Base-by-base conservation (phyloP, 163 green algal species). In the Chloromonas sp. region DNA sequence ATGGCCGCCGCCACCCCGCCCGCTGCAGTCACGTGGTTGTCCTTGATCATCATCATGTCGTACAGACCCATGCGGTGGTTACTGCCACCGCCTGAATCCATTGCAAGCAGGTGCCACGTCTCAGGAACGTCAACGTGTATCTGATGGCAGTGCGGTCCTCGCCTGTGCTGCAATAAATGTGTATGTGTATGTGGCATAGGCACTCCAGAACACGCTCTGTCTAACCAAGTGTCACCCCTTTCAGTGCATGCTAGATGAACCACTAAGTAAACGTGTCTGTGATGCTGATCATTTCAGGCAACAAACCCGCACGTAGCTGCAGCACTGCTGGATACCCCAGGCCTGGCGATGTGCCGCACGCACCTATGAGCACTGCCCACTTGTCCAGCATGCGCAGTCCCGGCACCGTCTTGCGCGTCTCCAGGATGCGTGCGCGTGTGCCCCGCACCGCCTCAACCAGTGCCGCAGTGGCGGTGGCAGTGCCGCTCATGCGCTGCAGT, bases 31-130 rank as follows among this genome's bases (percentile, higher is more conserved):
- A 99, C 96, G 92, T 99, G 97, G 91, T 99, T 99, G 94, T 99
- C 97, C 87, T 99, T 99, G 89, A 99, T 98, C 95, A 99, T 98
- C 86, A 99, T 93, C 96, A 99, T 98, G 93, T 99, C 97, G 85
- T 93, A 99, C 85, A 98, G 87, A 0, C 97, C 97, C 88, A 99
- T 98, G 70, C 97, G 91, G 91, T 99, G 97, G 87, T 98, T 98
- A n/a, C 84, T 70, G 14, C 95, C 97, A n/a, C 97, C 97, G n/a
- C 97, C 85, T 85, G 76, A 57, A 82, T 61, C n/a, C 1, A 58
- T 8, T 74, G 66, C 66, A 74, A 15, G 66, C 66, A 74, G 5
- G 66, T 11, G 66, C 5, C 5, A 74, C 66, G 36, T 36, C 36
- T 36, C 36, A 36, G 36, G 36, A 36, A 36, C 36, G 36, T 36